Percentiles rank a stretch among this genome's conserved stretches.
These are phyloP conservation scores for Heterobasidion parviporum DNA, from an alignment of 1,284 basidiomycete species.

Conservation along the genomic window DNA sequence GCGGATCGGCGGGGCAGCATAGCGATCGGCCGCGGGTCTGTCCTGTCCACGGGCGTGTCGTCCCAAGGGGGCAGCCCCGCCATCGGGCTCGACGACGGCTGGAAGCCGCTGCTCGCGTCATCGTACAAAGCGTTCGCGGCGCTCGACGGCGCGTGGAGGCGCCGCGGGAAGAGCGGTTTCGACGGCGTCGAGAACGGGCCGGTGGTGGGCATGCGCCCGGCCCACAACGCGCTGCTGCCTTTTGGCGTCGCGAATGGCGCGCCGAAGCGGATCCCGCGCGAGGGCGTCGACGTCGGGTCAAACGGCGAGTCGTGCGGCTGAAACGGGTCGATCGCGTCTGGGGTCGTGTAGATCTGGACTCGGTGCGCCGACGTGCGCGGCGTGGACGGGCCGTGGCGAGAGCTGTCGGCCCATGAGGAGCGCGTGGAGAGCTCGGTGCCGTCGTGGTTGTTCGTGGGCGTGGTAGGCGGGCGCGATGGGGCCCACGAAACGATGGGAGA, in stretches of 20 bases:
- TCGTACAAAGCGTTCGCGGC: not conserved
- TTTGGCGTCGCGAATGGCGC: conserved; percentile 54
- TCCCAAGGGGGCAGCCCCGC: conserved; percentile 16
- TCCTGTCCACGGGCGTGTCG: conserved; percentile 23
- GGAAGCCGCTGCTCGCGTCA: too few relatives aligned
- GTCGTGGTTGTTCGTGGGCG: not conserved
- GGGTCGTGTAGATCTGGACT: conserved; percentile 39
- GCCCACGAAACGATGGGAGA: conserved; percentile 2
- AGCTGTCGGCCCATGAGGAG: conserved; percentile 37
- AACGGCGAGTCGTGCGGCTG: conserved; percentile 45
- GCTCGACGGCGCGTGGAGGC: not conserved
- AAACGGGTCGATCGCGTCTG: conserved; percentile 28
- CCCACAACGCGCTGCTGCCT: conserved; percentile 8
- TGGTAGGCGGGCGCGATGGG: conserved; percentile 3
- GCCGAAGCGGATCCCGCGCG: conserved; percentile 55
- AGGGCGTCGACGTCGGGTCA: conserved; percentile 68
- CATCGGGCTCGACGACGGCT: not conserved
- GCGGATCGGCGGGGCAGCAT: conserved; percentile 11
- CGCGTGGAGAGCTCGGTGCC: conserved; percentile 14
- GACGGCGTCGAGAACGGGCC: conserved; percentile 19
- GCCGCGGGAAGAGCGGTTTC: not conserved
- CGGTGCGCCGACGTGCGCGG: conserved; percentile 35
- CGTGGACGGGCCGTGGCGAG: conserved; percentile 38
- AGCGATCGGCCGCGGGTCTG: conserved; percentile 11
- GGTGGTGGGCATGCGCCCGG: conserved; percentile 32